Evolutionary conservation across 495 filamentous ascomycete genomes (phyloP).

Genomic region (Alectoria sarmentosa): DNA sequence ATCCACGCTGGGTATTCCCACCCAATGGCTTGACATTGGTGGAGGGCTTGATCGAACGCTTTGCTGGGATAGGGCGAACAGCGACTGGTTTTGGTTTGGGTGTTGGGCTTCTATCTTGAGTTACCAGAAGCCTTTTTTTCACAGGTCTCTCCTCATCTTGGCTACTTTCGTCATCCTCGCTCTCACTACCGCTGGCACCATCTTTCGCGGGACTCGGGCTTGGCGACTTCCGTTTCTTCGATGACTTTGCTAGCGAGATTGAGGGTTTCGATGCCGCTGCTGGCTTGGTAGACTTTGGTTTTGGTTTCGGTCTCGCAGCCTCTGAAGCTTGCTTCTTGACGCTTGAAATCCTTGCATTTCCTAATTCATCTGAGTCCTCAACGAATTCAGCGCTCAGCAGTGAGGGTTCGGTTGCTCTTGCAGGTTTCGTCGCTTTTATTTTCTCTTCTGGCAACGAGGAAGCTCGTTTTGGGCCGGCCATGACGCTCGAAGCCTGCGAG

Average conservation of each 20-base stretch:
- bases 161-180: constrained; percentile 1
- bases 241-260: neutral
- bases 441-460: neutral
- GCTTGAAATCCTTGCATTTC: neutral
- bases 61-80: neutral
- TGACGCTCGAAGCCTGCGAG: neutral
- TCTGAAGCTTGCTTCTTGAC: neutral
- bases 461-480: neutral
- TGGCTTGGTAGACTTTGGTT: neutral
- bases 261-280: neutral
- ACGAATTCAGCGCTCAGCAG: constrained; percentile 14
- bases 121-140: neutral
- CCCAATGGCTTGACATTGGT: neutral
- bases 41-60: neutral
- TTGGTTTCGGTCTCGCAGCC: neutral
- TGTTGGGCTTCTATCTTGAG: constrained; percentile 9
- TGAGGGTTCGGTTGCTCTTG: neutral
- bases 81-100: neutral
- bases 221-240: constrained; percentile 6
- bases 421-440: neutral
- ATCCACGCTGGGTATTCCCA: neutral
- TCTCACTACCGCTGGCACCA: neutral
- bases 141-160: neutral
- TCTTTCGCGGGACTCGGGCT: constrained; percentile 1
- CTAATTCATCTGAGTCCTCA: constrained; percentile 10